Percentiles rank a stretch among this genome's conserved stretches.
Conservation (phyloP, 805 yeast species). For the Suhomyces prunicola region DNA sequence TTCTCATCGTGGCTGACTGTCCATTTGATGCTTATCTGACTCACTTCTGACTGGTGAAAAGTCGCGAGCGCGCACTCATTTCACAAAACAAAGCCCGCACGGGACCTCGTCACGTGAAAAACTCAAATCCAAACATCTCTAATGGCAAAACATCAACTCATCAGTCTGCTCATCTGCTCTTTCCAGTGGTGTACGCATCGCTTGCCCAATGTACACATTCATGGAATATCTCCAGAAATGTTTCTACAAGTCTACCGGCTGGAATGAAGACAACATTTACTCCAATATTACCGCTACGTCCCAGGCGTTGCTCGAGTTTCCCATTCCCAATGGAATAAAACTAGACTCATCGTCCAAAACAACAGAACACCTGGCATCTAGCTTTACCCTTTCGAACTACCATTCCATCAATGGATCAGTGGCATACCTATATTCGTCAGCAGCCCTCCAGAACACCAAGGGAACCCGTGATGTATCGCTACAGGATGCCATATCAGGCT, state of each 20-base stretch:
- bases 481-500: conserved; percentile 69
- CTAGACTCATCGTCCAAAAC: conserved; percentile 69
- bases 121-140: not conserved
- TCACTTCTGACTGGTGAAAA: not conserved
- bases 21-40: not conserved
- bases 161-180: too few species aligned
- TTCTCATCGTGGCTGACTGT: not conserved
- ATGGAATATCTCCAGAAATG: conserved; percentile 83
- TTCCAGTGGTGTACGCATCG: not conserved
- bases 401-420: conserved; percentile 74
- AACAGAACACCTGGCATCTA: conserved; percentile 66
- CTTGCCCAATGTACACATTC: conserved; percentile 59
- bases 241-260: conserved; percentile 64
- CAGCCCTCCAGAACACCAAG: conserved; percentile 48
- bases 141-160: not conserved
- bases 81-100: not conserved
- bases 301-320: conserved; percentile 65
- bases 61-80: not conserved
- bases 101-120: not conserved
- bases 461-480: conserved; percentile 53
- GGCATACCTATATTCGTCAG: conserved; percentile 73
- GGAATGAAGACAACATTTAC: conserved; percentile 79
- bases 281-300: conserved; percentile 74
- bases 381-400: conserved; percentile 63
- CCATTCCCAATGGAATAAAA: conserved; percentile 63